Evolutionary conservation across 441 rosid genomes (phyloP).

Genomic region (Adansonia madagascariensis): DNA sequence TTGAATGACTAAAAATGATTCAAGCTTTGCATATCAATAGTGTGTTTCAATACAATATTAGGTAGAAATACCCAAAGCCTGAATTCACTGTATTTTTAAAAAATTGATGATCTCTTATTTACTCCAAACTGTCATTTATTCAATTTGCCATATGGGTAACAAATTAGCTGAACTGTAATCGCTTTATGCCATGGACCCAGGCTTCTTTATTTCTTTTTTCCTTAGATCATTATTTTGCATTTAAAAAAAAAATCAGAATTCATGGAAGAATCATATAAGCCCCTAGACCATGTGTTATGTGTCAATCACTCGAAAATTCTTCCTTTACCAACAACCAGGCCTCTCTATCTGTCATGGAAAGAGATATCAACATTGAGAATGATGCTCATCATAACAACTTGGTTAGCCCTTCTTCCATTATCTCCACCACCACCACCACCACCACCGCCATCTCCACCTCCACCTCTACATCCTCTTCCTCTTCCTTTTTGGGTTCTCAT

Average conservation of each 20-base stretch:
- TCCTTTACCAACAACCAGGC: slow-evolving; percentile 31
- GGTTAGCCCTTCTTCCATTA: slow-evolving; percentile 28
- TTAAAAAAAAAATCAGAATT: slow-evolving; percentile 23
- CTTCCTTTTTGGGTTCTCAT: slow-evolving; percentile 24
- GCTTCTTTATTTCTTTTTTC: slow-evolving; percentile 32
- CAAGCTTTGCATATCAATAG: neutral
- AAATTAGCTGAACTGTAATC: slow-evolving; percentile 39
- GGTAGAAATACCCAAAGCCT: neutral
- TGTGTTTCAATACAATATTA: neutral
- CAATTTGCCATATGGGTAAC: slow-evolving; percentile 38
- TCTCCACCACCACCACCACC: slow-evolving; percentile 27
- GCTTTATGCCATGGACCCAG: slow-evolving; percentile 34
- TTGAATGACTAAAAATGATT: neutral
- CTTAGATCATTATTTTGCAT: neutral
- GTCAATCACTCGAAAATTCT: slow-evolving; percentile 34
- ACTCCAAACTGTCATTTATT: slow-evolving; percentile 13
- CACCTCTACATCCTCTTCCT: slow-evolving; percentile 20
- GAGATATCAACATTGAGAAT: slow-evolving; percentile 50
- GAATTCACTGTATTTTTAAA: neutral
- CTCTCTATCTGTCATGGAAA: slow-evolving; percentile 41
- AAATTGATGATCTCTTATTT: neutral
- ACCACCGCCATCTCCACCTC: slow-evolving; percentile 31
- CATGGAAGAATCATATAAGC: slow-evolving; percentile 43
- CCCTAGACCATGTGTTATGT: slow-evolving; percentile 30
- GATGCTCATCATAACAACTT: slow-evolving; percentile 39